Conservation (phyloP, 768 basidiomycete species). For the Astraeus odoratus region DNA sequence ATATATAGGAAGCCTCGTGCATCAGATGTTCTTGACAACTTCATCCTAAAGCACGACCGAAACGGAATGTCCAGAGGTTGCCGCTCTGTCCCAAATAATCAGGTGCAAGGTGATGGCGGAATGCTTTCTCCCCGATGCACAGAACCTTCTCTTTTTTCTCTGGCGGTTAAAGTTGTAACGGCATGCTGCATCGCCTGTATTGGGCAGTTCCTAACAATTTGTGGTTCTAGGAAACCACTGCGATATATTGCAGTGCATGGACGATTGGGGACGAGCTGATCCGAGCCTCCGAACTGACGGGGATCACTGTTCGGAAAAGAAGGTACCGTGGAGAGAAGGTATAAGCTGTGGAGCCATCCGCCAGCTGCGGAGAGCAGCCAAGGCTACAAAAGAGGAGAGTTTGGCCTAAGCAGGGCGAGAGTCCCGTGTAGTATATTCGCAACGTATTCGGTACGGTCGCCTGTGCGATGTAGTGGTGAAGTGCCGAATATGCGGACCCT, state of each 20-base stretch:
- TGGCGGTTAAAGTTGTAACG: too few species aligned
- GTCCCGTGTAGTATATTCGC: constrained; percentile 10
- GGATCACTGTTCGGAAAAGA: constrained; percentile 3
- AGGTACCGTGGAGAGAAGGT: constrained; percentile 2
- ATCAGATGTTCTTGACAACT: too few species aligned
- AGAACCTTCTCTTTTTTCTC: too few species aligned
- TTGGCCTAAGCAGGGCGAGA: neutral
- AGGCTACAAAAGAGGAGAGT: constrained; percentile 9
- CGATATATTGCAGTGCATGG: neutral
- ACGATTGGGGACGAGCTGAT: neutral
- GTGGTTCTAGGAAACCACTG: neutral
- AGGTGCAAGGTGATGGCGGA: too few species aligned
- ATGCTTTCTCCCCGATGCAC: too few species aligned
- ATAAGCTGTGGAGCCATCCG: constrained; percentile 6
- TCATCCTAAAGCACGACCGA: too few species aligned
- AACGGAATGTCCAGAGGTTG: too few species aligned
- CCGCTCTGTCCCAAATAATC: too few species aligned
- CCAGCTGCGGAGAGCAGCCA: constrained; percentile 6
- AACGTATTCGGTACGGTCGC: constrained; percentile 4
- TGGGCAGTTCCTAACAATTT: too few species aligned
- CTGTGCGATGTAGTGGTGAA: constrained; percentile 1
- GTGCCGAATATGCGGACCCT: constrained; percentile 1
- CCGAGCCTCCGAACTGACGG: neutral
- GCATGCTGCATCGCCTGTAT: too few species aligned
- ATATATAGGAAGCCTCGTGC: too few species aligned